Conservation (phyloP, 2,329 filamentous ascomycete species). For the Thielaviopsis populi region DNA sequence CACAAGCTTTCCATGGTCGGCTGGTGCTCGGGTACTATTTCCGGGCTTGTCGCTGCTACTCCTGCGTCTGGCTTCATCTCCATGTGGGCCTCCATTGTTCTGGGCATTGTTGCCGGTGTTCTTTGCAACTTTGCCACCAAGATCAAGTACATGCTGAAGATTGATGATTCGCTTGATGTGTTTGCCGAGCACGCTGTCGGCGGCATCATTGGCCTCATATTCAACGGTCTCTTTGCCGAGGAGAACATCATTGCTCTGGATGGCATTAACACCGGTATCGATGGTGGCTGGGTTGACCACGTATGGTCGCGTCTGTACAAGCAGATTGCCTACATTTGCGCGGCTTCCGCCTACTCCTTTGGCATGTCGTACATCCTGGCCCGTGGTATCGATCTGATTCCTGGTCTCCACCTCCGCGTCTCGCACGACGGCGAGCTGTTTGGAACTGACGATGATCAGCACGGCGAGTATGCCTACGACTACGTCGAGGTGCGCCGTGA, state of each 20-base stretch:
- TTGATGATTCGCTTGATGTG: conserved; percentile 58
- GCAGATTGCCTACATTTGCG: conserved; percentile 62
- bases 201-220: conserved; percentile 53
- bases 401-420: conserved; percentile 64
- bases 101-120: conserved; percentile 51
- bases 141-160: conserved; percentile 46
- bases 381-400: conserved; percentile 58
- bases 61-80: conserved; percentile 54
- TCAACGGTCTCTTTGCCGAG: conserved; percentile 58
- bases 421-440: conserved; percentile 70
- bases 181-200: conserved; percentile 58
- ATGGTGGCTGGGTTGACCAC: conserved; percentile 60
- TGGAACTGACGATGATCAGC: conserved; percentile 81
- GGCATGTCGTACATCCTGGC: conserved; percentile 59
- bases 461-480: conserved; percentile 80
- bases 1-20: conserved; percentile 80
- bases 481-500: conserved; percentile 80
- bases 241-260: conserved; percentile 60
- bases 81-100: conserved; percentile 50
- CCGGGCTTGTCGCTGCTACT: conserved; percentile 54
- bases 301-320: conserved; percentile 63
- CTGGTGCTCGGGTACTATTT: conserved; percentile 58
- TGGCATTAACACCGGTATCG: conserved; percentile 54
- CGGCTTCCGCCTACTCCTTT: conserved; percentile 53
- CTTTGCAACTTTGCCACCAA: conserved; percentile 56